Conservation (phyloP, 2,329 filamentous ascomycete genomes). For the Fusarium pseudonygamai region DNA sequence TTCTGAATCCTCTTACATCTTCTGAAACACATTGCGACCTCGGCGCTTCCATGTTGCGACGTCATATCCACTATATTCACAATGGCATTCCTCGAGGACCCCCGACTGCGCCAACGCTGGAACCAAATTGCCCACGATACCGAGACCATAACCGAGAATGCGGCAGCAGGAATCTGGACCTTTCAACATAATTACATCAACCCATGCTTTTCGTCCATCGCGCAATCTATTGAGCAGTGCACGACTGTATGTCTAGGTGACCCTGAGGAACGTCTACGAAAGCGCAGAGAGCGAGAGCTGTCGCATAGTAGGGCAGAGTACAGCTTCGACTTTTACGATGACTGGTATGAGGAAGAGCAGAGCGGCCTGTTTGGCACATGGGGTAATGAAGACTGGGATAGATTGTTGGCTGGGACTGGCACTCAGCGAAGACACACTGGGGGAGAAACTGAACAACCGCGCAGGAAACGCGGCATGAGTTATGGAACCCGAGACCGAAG, state of each 20-base stretch:
- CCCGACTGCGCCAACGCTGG: constrained; percentile 90
- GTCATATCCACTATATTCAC: constrained; percentile 44
- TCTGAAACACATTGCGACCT: constrained; percentile 1
- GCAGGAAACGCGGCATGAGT: constrained; percentile 84
- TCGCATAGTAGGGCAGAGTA: constrained; percentile 75
- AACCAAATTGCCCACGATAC: constrained; percentile 92
- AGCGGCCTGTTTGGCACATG: constrained; percentile 73
- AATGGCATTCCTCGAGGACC: constrained; percentile 77
- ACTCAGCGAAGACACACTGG: constrained; percentile 50
- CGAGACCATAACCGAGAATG: constrained; percentile 88
- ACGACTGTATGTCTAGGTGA: constrained; percentile 75
- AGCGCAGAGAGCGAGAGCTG: constrained; percentile 70
- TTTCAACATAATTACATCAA: constrained; percentile 87
- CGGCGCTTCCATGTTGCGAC: constrained; percentile 38
- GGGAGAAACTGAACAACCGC: constrained; percentile 67
- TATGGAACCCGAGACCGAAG: constrained; percentile 76
- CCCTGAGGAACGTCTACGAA: constrained; percentile 77
- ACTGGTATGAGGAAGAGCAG: constrained; percentile 79
- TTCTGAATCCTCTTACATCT: not conserved
- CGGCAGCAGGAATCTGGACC: constrained; percentile 89
- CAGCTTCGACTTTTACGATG: constrained; percentile 97
- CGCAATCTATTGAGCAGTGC: constrained; percentile 75
- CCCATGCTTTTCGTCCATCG: constrained; percentile 78
- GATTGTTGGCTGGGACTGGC: constrained; percentile 77
- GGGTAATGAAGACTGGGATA: constrained; percentile 86